Percentiles rank a stretch among this genome's conserved stretches.
These are phyloP conservation scores for Boletus huronensis DNA, from an alignment of 768 basidiomycete species.

Conservation along the genomic window DNA sequence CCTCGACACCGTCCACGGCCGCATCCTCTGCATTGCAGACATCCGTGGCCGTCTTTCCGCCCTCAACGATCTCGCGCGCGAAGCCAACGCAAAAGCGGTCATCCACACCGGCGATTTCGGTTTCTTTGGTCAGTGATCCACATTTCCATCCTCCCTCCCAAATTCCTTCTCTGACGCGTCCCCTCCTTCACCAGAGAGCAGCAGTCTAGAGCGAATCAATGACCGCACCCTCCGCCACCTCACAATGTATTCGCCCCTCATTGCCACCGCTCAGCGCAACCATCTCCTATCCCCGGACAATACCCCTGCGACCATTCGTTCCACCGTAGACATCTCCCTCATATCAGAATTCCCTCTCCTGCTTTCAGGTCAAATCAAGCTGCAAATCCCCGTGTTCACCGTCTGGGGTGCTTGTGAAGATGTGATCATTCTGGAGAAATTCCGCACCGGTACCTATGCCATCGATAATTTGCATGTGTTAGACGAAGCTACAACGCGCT, in stretches of 20 bases:
- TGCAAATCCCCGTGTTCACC: constrained; percentile 91
- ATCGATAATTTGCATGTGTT: constrained; percentile 90
- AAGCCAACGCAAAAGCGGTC: constrained; percentile 86
- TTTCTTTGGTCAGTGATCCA: constrained; percentile 71
- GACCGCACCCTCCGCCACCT: constrained; percentile 96
- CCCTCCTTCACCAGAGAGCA: constrained; percentile 49
- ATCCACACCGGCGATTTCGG: constrained; percentile 99
- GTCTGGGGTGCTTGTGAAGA: constrained; percentile 99
- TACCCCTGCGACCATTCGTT: constrained; percentile 63
- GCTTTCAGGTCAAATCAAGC: constrained; percentile 84
- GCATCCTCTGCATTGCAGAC: constrained; percentile 94
- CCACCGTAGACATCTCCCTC: constrained; percentile 68
- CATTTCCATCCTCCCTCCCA: neutral
- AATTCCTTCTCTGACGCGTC: constrained; percentile 17
- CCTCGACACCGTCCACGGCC: constrained; percentile 74
- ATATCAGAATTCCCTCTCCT: constrained; percentile 94
- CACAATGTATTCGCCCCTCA: constrained; percentile 93
- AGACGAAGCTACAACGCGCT: constrained; percentile 93
- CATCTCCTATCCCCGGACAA: constrained; percentile 75
- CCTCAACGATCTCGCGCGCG: constrained; percentile 86
- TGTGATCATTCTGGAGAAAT: constrained; percentile 87
- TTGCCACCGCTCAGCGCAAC: constrained; percentile 75
- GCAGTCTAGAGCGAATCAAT: constrained; percentile 84
- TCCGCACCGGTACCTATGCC: constrained; percentile 76
- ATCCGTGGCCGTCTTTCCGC: constrained; percentile 83